phyloP scores from a whole-genome alignment of 345 rosid species.

The Citrus unshiu region DNA sequence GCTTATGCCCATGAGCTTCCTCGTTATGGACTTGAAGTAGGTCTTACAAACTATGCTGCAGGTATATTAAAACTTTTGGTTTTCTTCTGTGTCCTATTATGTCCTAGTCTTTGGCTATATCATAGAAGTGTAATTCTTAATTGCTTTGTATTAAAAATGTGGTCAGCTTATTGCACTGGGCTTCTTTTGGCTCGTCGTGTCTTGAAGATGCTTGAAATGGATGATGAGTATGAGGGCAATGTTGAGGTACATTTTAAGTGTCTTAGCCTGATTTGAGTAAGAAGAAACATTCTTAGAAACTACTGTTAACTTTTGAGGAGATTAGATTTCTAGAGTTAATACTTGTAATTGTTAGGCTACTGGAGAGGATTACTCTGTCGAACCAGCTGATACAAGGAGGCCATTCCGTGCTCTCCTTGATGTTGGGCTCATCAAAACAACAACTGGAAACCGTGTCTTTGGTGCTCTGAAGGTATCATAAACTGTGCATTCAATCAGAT shows the following conservation, averaged over 20 bases:
- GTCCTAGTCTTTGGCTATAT: background rate
- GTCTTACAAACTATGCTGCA: slow-evolving; percentile 68
- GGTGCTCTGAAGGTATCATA: slow-evolving; percentile 63
- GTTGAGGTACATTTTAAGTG: slow-evolving; percentile 40
- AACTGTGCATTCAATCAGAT: background rate
- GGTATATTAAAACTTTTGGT: slow-evolving; percentile 26
- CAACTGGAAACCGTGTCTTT: slow-evolving; percentile 75
- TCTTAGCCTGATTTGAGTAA: too few relatives aligned
- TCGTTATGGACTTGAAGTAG: slow-evolving; percentile 58
- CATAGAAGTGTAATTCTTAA: background rate
- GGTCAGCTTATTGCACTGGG: slow-evolving; percentile 73
- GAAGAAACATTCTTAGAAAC: background rate
- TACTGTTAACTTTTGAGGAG: background rate
- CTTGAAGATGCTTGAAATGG: slow-evolving; percentile 66
- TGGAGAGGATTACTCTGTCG: slow-evolving; percentile 88
- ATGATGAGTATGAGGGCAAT: slow-evolving; percentile 64
- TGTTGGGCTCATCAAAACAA: slow-evolving; percentile 68
- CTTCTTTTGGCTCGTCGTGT: slow-evolving; percentile 78
- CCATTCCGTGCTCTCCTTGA: slow-evolving; percentile 88
- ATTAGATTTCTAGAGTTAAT: background rate
- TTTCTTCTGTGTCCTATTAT: background rate
- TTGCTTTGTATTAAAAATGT: background rate
- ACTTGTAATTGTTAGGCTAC: slow-evolving; percentile 45
- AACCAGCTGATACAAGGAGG: slow-evolving; percentile 63
- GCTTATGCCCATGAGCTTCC: slow-evolving; percentile 71